phyloP scores from a whole-genome alignment of 2,329 filamentous ascomycete genomes.

The Aspergillus jensenii region DNA sequence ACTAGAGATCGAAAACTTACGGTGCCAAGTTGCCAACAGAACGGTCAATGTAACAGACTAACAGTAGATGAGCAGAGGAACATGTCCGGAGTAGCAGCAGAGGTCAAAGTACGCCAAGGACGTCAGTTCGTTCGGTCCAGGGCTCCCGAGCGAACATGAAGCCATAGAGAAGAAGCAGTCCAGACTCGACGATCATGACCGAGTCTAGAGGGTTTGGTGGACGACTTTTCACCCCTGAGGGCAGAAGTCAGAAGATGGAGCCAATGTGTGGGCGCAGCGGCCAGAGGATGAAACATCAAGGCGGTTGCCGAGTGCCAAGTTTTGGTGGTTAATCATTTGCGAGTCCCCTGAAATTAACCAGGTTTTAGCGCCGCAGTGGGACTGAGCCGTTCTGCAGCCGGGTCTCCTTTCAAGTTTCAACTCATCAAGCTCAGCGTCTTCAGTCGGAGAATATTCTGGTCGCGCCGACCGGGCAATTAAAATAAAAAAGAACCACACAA shows the following conservation, averaged over 20 bases:
- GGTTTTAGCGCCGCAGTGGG: neutral
- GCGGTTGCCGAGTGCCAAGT: slow-evolving; percentile 18
- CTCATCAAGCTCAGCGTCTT: neutral
- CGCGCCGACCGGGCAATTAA: too few species aligned
- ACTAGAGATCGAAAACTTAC: too few species aligned
- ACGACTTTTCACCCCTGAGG: neutral
- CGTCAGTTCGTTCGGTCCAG: neutral
- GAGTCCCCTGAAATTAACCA: neutral
- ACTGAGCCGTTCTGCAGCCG: neutral
- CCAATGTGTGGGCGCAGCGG: neutral
- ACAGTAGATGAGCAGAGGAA: too few species aligned
- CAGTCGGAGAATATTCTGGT: neutral
- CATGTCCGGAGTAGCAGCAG: too few species aligned
- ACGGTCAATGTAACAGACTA: too few species aligned
- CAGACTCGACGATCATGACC: neutral
- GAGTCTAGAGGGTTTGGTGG: neutral
- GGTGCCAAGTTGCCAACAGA: too few species aligned
- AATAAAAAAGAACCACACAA: neutral
- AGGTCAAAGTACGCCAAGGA: neutral
- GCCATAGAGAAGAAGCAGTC: neutral
- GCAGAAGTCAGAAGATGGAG: slow-evolving; percentile 5
- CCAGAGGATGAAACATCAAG: slow-evolving; percentile 20
- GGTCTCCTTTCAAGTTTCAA: too few species aligned
- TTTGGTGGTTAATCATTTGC: slow-evolving; percentile 19
- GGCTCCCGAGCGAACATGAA: neutral